Percentiles rank a stretch among this genome's conserved stretches.
Evolutionary conservation across 208 protist genomes (phyloP).

Genomic region (Jaenimonas drosophilae): DNA sequence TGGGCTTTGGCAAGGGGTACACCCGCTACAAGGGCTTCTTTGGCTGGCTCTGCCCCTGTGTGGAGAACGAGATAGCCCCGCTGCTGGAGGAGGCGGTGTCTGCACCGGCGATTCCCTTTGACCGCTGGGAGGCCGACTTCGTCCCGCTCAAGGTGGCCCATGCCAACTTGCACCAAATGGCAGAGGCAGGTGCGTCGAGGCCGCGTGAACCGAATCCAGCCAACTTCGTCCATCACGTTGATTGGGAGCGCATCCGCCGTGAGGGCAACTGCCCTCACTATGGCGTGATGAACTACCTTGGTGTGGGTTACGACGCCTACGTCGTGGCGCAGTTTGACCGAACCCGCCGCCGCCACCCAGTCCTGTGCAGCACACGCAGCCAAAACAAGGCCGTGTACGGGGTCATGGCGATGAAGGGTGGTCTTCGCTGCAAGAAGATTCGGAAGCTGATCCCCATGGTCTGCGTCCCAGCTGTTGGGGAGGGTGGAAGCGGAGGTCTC

Average conservation of each 20-base stretch:
- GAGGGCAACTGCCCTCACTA: constrained; percentile 7
- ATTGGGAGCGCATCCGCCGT: constrained; percentile 26
- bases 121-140: constrained; percentile 56
- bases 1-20: constrained; percentile 68
- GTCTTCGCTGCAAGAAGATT: constrained; percentile 25
- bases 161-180: constrained; percentile 4
- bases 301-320: constrained; percentile 75
- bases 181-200: neutral
- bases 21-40: constrained; percentile 4
- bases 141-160: constrained; percentile 44
- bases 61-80: constrained; percentile 21
- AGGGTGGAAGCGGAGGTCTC: neutral
- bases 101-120: constrained; percentile 54
- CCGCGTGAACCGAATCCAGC: constrained; percentile 5
- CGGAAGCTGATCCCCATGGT: constrained; percentile 41
- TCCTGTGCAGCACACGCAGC: constrained; percentile 47
- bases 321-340: constrained; percentile 46
- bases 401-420: constrained; percentile 31
- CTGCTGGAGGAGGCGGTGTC: constrained; percentile 20
- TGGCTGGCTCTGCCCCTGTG: constrained; percentile 1
- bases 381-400: constrained; percentile 76
- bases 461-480: constrained; percentile 29
- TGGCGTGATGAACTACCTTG: constrained; percentile 75
- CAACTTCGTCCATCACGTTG: constrained; percentile 23
- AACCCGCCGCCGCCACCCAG: constrained; percentile 31